phyloP scores from a whole-genome alignment of 805 yeast species.

The Ogataea polymorpha region DNA sequence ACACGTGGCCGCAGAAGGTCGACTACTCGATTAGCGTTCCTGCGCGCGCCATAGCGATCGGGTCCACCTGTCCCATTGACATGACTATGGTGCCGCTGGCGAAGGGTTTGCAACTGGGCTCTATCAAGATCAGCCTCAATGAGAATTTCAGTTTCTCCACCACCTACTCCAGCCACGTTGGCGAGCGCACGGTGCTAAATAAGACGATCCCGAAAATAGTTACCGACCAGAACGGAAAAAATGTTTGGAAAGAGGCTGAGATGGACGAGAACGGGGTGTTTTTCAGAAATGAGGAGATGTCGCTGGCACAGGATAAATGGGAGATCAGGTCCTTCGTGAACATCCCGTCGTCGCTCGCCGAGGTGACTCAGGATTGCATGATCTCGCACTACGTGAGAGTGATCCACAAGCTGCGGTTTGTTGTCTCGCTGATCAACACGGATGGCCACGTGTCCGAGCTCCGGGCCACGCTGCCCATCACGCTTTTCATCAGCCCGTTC shows the following conservation, averaged over 20 bases:
- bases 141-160: constrained; percentile 64
- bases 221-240: constrained; percentile 38
- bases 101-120: constrained; percentile 78
- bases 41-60: constrained; percentile 84
- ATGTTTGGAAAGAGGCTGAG: constrained; percentile 37
- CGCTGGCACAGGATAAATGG: constrained; percentile 63
- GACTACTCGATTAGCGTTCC: constrained; percentile 88
- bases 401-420: constrained; percentile 83
- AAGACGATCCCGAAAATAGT: constrained; percentile 43
- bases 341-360: constrained; percentile 70
- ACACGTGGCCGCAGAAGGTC: constrained; percentile 92
- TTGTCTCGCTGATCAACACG: constrained; percentile 73
- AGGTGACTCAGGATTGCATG: constrained; percentile 85
- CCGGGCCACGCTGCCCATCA: constrained; percentile 84
- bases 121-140: constrained; percentile 61
- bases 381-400: constrained; percentile 69
- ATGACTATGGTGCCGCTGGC: constrained; percentile 72
- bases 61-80: constrained; percentile 69
- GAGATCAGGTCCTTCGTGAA: constrained; percentile 57
- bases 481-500: constrained; percentile 56
- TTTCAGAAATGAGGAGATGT: constrained; percentile 30
- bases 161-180: constrained; percentile 52
- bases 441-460: constrained; percentile 93
- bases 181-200: constrained; percentile 57
- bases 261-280: constrained; percentile 38